Evolutionary conservation across 208 protist species (phyloP).

Genomic region (Strigomonas culicis): DNA sequence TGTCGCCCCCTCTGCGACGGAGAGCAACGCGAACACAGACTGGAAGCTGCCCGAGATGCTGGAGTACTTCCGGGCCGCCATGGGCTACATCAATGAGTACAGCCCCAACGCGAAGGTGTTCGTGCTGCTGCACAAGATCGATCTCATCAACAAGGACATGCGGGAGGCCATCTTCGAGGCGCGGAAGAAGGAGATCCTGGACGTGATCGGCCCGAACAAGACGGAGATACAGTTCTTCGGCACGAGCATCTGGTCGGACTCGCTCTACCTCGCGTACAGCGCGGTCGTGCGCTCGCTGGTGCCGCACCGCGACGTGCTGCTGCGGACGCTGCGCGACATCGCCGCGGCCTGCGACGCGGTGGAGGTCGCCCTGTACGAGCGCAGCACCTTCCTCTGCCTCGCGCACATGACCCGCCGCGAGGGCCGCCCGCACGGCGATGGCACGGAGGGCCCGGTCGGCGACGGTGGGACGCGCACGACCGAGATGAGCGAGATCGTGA

Average conservation of each 20-base stretch:
- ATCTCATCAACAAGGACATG: conserved; percentile 86
- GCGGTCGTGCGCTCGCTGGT: conserved; percentile 96
- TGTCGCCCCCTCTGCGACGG: neutral
- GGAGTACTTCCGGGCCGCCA: conserved; percentile 95
- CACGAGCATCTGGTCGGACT: conserved; percentile 99
- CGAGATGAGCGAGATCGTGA: conserved; percentile 87
- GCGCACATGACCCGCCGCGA: conserved; percentile 81
- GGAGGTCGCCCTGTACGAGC: conserved; percentile 98
- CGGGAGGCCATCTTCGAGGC: conserved; percentile 64
- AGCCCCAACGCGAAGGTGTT: conserved; percentile 97
- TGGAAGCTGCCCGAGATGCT: conserved; percentile 93
- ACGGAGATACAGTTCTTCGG: conserved; percentile 93
- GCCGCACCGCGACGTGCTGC: conserved; percentile 93
- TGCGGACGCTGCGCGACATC: conserved; percentile 91
- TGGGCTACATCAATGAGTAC: conserved; percentile 95
- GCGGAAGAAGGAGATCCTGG: conserved; percentile 72
- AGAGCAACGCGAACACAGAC: conserved; percentile 37
- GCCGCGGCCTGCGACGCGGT: conserved; percentile 94
- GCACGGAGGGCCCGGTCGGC: conserved; percentile 13
- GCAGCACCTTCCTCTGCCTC: conserved; percentile 97
- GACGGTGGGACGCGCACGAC: conserved; percentile 68
- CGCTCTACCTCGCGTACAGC: conserved; percentile 95
- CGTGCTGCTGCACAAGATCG: conserved; percentile 99
- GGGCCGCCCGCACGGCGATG: conserved; percentile 12
- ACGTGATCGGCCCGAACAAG: conserved; percentile 39